phyloP scores from a whole-genome alignment of 75 land plant genomes.

The Pinus tabuliformis region DNA sequence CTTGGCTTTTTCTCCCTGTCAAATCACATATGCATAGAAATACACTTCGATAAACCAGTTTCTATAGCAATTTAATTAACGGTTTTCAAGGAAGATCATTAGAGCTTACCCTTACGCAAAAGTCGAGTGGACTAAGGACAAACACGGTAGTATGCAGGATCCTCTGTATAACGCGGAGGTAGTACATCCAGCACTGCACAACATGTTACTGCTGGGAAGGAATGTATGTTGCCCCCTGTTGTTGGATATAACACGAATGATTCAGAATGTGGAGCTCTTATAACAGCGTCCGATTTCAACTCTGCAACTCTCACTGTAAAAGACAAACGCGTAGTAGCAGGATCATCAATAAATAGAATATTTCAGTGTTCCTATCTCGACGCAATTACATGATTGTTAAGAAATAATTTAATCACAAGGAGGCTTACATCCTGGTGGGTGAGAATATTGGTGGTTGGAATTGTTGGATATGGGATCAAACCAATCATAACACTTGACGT shows the following conservation, averaged over 20 bases:
- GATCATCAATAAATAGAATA: too few relatives aligned
- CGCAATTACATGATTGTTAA: too few relatives aligned
- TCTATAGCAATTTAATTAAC: too few relatives aligned
- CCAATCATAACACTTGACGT: conserved; percentile 91
- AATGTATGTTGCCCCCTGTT: conserved; percentile 89
- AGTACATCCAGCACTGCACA: conserved; percentile 95
- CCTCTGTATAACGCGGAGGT: conserved; percentile 77
- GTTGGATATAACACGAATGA: conserved; percentile 80
- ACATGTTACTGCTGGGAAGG: conserved; percentile 87
- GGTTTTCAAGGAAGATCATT: too few relatives aligned
- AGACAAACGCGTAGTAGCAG: neutral
- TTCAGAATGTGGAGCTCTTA: conserved; percentile 61
- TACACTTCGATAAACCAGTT: too few relatives aligned
- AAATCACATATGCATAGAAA: neutral
- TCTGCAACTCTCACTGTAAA: conserved; percentile 52
- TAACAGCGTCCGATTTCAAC: conserved; percentile 52
- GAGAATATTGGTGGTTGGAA: conserved; percentile 4
- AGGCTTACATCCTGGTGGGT: conserved; percentile 13
- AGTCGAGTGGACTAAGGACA: conserved; percentile 25
- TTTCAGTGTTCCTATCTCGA: too few relatives aligned
- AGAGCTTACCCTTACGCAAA: neutral
- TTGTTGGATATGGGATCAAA: conserved; percentile 30
- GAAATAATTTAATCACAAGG: neutral
- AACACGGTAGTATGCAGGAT: conserved; percentile 83
- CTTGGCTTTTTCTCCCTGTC: neutral